Conservation (phyloP, 1,284 basidiomycete species). For the Rhodotorula sp. region DNA sequence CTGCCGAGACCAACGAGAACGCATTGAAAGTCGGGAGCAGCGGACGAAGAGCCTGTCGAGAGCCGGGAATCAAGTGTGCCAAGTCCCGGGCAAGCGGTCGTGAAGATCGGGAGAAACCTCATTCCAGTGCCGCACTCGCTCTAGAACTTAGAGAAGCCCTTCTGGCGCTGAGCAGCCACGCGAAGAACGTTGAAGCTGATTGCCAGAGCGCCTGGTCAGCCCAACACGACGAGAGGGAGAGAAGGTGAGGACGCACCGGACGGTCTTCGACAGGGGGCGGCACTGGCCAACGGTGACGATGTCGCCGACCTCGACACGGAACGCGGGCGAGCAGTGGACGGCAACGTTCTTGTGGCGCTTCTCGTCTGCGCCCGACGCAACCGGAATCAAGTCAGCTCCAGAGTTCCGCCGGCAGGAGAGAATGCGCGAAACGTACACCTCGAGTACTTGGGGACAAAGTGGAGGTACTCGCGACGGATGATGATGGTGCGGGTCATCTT, state of each 20-base stretch:
- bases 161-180: background rate
- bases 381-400: background rate
- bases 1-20: too few relatives aligned
- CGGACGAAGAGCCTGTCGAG: too few relatives aligned
- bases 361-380: background rate
- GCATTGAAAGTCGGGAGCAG: too few relatives aligned
- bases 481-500: slow-evolving; percentile 99
- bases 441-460: slow-evolving; percentile 98
- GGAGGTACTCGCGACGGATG: slow-evolving; percentile 89
- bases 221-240: too few relatives aligned
- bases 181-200: background rate
- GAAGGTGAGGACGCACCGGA: slow-evolving; percentile 61
- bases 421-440: slow-evolving; percentile 55
- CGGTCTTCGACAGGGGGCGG: slow-evolving; percentile 98
- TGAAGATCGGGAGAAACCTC: background rate
- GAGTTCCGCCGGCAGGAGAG: background rate
- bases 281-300: slow-evolving; percentile 97
- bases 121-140: too few relatives aligned
- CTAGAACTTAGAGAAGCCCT: too few relatives aligned
- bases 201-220: background rate
- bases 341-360: slow-evolving; percentile 89
- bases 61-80: too few relatives aligned
- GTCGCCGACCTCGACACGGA: slow-evolving; percentile 82
- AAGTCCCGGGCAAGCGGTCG: background rate
- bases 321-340: slow-evolving; percentile 94